Evolutionary conservation across 176 grass and related monocot genomes (phyloP).

Genomic region (Stipa capillata): DNA sequence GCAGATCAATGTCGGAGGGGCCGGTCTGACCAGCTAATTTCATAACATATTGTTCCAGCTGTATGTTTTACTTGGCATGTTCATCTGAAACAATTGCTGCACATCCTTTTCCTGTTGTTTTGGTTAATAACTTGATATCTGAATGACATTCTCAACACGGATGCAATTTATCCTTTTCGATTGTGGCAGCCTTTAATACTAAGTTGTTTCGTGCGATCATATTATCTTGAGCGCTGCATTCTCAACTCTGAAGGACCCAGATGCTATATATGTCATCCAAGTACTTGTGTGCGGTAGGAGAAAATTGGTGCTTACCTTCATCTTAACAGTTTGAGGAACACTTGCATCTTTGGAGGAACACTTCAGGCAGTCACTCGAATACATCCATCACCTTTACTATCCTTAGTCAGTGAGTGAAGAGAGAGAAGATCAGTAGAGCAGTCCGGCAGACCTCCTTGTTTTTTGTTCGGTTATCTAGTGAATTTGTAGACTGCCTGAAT

Average conservation of each 20-base stretch:
- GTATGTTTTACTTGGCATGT: constrained; percentile 12
- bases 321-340: neutral
- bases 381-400: neutral
- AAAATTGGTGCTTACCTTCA: neutral
- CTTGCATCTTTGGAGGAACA: neutral
- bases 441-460: neutral
- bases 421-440: too few relatives aligned
- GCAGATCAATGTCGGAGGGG: too few relatives aligned
- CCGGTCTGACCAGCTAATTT: too few relatives aligned
- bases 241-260: neutral
- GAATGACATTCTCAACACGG: neutral
- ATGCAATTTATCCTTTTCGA: constrained; percentile 9
- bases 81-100: constrained; percentile 23
- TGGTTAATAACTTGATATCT: neutral
- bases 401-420: too few relatives aligned
- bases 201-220: neutral
- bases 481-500: neutral
- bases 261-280: neutral
- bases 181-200: neutral
- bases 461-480: neutral
- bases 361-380: neutral
- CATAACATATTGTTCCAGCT: too few relatives aligned
- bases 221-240: neutral
- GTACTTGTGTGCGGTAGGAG: neutral
- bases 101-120: neutral